Conservation (phyloP, 176 grass and related monocot genomes). For the Hyparrhenia diplandra region DNA sequence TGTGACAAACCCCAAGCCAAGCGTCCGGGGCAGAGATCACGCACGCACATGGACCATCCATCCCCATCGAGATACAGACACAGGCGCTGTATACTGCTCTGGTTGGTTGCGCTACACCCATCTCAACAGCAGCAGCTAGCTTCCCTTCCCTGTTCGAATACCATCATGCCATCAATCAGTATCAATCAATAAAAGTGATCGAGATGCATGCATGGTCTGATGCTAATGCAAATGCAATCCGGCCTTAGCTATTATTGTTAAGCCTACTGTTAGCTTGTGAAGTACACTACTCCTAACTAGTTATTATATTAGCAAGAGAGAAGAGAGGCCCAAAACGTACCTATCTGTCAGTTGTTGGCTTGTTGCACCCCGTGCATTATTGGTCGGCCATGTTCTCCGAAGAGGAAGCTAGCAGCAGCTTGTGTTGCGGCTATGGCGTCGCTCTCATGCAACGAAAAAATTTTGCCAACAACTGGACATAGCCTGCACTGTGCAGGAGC, state of each 20-base stretch:
- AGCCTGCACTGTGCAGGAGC: conserved; percentile 11
- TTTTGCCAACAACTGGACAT: neutral
- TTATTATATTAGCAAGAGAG: neutral
- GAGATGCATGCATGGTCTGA: neutral
- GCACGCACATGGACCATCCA: conserved; percentile 18
- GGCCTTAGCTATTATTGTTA: neutral
- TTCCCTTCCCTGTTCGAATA: neutral
- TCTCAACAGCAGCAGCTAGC: conserved; percentile 6
- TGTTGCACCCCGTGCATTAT: conserved; percentile 23
- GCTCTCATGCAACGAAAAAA: conserved; percentile 15
- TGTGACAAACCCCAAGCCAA: neutral
- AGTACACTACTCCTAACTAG: neutral
- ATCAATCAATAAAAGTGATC: neutral
- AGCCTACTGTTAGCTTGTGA: neutral
- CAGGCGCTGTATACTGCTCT: neutral
- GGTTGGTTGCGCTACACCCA: conserved; percentile 40
- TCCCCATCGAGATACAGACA: neutral
- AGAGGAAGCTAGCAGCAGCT: conserved; percentile 14
- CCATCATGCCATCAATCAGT: conserved; percentile 15
- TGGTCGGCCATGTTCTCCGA: conserved; percentile 36
- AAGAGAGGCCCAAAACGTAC: neutral
- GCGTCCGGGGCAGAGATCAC: neutral
- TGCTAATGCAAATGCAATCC: neutral
- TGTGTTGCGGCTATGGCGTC: conserved; percentile 26
- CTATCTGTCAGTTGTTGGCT: conserved; percentile 8